Percentiles rank a stretch among this genome's conserved stretches.
phyloP scores from a whole-genome alignment of 1,284 basidiomycete species.

The Porodaedalea pini region DNA sequence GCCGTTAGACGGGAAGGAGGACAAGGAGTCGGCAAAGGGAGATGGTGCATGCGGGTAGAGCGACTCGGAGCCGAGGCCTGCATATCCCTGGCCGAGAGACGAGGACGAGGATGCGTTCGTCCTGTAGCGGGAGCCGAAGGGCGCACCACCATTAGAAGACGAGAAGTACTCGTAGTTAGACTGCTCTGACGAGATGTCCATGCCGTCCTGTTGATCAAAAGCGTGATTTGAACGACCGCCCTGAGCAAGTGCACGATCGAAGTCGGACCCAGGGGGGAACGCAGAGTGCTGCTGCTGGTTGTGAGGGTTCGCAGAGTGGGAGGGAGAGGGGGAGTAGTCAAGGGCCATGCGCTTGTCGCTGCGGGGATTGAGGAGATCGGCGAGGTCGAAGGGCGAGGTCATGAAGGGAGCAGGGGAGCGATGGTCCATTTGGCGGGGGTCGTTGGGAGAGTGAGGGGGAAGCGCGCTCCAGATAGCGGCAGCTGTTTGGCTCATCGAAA shows the following conservation, averaged over 20 bases:
- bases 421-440: conserved; percentile 18
- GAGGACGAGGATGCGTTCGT: conserved; percentile 65
- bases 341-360: conserved; percentile 49
- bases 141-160: conserved; percentile 36
- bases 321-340: conserved; percentile 44
- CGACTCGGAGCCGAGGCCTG: conserved; percentile 44
- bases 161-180: conserved; percentile 61
- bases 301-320: conserved; percentile 38
- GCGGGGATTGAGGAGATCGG: conserved; percentile 46
- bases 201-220: conserved; percentile 41
- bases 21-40: conserved; percentile 55
- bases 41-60: conserved; percentile 54
- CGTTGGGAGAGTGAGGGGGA: conserved; percentile 14
- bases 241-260: conserved; percentile 37
- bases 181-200: conserved; percentile 46
- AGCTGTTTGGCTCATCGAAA: conserved; percentile 20
- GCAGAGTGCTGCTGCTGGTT: conserved; percentile 29
- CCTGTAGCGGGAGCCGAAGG: conserved; percentile 59
- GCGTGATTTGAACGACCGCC: conserved; percentile 28
- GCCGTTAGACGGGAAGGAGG: conserved; percentile 47
- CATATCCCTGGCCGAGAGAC: conserved; percentile 51
- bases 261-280: conserved; percentile 12
- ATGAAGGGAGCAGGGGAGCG: conserved; percentile 31
- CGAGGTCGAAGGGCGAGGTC: conserved; percentile 30
- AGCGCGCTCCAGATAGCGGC: conserved; percentile 19